Base-by-base conservation (phyloP, 106 monocot species). In the Apostasia shenzhenica region DNA sequence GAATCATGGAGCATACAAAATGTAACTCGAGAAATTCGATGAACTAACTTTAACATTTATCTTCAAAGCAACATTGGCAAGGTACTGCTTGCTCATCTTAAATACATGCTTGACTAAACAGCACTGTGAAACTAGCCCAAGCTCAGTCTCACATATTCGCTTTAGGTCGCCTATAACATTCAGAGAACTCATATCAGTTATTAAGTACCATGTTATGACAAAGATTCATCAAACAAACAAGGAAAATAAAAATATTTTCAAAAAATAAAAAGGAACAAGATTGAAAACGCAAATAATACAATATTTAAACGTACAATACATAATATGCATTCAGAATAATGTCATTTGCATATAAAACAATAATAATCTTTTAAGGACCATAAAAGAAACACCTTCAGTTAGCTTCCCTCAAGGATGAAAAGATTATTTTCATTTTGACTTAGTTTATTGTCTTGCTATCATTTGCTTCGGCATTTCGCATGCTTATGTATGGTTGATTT, bases 41-140 rank as follows among this genome's bases (percentile, higher is more conserved):
- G 2, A 50, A 14, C 51, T 1, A 6, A 91, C 91, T 80, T 91
- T 91, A 0, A 91, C 91, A 73, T 91, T 91, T 56, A 91, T 91
- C 70, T 91, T 91, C 14, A 91, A 63, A 48, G 87, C 73, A 13
- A 91, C 74, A 74, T 91, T 91, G 13, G 91, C 87, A 2, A 91
- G 73, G 51, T 82, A 88, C 49, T 91, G 87, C n/a, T 75, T 77
- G 66, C 67, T 75, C 10, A 67, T 75, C 75, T 76, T 84, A 68
- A 73, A 75, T 2, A 87, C 84, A 73, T 91, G 72, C 53, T 80
- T 87, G 6, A 77, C 80, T 11, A 87, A 76, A 71, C 91, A 91
- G 54, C 91, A 91, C 59, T 91, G 91, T 6, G 91, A 80, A 59
- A 91, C 81, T 44, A 91, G 14, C 2, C 88, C 91, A 66, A 91